Evolutionary conservation across 805 yeast species (phyloP), one percentile per base, ranked within the genome.

Genomic region (Starmerella gropengiesseri): DNA sequence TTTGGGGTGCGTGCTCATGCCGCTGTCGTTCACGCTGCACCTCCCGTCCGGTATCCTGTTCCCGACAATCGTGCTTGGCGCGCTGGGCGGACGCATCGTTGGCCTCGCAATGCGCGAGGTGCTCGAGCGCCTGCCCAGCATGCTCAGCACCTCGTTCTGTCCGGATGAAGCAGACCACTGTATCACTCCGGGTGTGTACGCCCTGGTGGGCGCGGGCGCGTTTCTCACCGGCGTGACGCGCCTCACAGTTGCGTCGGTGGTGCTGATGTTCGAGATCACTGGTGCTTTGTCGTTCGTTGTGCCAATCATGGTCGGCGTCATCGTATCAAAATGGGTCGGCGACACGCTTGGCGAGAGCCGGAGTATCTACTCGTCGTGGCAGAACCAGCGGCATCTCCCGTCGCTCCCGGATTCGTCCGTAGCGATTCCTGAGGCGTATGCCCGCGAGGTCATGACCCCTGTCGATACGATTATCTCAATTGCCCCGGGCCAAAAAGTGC

Each of bases 21-120:
- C 83, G 0, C 77, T 78, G 51, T 68, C 89, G 0, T 81, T 74
- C 59, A 86, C 93, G 1, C 66, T 77, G 2, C 66, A 70, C 21
- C 64, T 85, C 12, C 98, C 98, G 0, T 94, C 96, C n/a, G 98
- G 98, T 13, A 84, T 89, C 5, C 81, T 91, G 62, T 94, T 91
- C 41, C 98, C 98, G 2, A 82, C 95, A 1, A 84, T 91, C 94
- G 87, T 95, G 0, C 81, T 86, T 1, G 98, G 98, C 18, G 96
- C 97, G 0, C 75, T 94, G 0, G 81, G 84, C 61, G 98, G 98
- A 7, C 70, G 96, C 40, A 80, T 87, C 0, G 54, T 91, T 11
- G 96, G 98, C 4, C 64, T 85, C 7, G 46, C 81, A 5, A 77
- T 84, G 45, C 81, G 82, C 49, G 57, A 27, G 3, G 81, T 86